phyloP scores from a whole-genome alignment of 352 stramenopile species.

The Peronospora belbahrii region DNA sequence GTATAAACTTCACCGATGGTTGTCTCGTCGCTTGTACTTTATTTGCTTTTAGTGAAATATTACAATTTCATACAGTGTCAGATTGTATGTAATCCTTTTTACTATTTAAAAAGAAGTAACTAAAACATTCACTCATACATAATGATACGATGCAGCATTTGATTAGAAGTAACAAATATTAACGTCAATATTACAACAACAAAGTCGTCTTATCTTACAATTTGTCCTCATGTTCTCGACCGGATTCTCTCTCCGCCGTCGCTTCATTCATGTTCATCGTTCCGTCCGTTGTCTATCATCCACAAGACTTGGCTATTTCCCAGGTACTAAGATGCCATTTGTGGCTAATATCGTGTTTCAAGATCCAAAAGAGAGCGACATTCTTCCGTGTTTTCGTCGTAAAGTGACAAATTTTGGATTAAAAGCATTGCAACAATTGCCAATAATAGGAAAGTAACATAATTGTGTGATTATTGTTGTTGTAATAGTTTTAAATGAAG shows the following conservation, averaged over 20 bases:
- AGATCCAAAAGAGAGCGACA: constrained; percentile 69
- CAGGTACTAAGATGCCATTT: constrained; percentile 82
- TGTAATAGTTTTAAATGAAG: constrained; percentile 68
- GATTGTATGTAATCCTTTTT: background rate
- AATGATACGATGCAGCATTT: constrained; percentile 20
- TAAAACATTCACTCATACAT: constrained; percentile 1
- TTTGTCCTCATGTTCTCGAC: constrained; percentile 15
- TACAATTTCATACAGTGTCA: no score
- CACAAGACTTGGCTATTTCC: constrained; percentile 42
- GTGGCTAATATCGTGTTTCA: constrained; percentile 85
- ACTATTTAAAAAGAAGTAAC: background rate
- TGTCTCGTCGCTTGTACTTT: no score
- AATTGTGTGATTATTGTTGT: background rate
- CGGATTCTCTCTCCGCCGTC: constrained; percentile 7
- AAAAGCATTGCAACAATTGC: background rate
- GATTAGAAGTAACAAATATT: constrained; percentile 24
- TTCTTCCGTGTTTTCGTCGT: constrained; percentile 88
- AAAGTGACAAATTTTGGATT: constrained; percentile 7
- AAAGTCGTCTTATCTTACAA: constrained; percentile 5
- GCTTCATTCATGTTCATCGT: background rate
- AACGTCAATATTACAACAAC: constrained; percentile 16
- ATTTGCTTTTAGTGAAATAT: no score
- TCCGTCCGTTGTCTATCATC: constrained; percentile 8
- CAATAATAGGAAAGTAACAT: background rate
- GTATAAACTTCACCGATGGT: no score